phyloP scores from a whole-genome alignment of 306 rosid species.

The Heteromeles arbutifolia region DNA sequence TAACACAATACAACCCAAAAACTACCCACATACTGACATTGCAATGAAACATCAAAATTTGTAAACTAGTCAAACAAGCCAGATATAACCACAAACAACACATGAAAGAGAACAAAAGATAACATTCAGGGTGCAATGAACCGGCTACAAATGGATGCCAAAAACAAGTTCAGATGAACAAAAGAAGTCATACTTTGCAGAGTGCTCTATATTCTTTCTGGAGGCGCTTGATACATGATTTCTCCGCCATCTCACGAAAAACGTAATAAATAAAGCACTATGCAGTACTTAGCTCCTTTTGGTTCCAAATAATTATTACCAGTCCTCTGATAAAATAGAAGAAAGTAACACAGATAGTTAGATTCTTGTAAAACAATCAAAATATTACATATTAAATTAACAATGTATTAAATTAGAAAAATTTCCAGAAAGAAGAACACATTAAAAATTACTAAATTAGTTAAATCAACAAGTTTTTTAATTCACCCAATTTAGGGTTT shows the following conservation, averaged over 20 bases:
- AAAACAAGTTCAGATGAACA: conserved; percentile 7
- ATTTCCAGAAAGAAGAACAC: not conserved
- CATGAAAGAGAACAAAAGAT: not conserved
- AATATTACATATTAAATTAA: not conserved
- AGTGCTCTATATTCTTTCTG: conserved; percentile 99
- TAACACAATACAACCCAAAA: not conserved
- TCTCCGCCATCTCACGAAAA: conserved; percentile 73
- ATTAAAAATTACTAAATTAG: not conserved
- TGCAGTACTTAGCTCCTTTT: conserved; percentile 10
- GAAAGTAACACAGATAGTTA: not conserved
- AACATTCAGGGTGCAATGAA: not conserved
- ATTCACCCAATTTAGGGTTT: not conserved
- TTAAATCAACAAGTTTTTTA: not conserved
- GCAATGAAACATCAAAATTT: not conserved
- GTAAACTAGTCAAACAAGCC: not conserved
- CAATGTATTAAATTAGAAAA: not conserved
- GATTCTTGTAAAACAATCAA: not conserved
- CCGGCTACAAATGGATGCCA: not conserved
- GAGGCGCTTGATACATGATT: conserved; percentile 85
- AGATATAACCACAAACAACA: not conserved
- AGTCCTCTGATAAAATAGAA: conserved; percentile 18
- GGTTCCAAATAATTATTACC: not conserved
- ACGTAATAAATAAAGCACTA: conserved; percentile 10
- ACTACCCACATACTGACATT: not conserved
- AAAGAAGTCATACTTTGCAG: conserved; percentile 61